A percentile compares a stretch with the other conserved stretches of the same genome.
Conservation (phyloP, 1,284 basidiomycete species). For the Trichosporon ovoides region DNA sequence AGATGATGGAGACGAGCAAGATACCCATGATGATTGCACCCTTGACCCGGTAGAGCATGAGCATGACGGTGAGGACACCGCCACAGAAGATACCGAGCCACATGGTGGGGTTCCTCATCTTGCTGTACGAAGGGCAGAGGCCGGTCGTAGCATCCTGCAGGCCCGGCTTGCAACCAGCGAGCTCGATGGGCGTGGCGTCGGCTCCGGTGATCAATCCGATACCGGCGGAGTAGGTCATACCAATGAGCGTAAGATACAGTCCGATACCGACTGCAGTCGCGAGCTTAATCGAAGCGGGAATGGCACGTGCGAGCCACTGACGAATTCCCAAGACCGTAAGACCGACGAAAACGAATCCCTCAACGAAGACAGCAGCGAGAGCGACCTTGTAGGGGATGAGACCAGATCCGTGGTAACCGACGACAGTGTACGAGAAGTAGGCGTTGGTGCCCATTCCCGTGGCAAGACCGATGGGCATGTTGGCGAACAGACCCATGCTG, state of each 20-base stretch:
- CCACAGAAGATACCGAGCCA: slow-evolving; percentile 87
- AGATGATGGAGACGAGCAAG: slow-evolving; percentile 74
- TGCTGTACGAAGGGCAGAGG: slow-evolving; percentile 63
- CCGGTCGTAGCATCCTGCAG: slow-evolving; percentile 38
- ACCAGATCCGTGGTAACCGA: slow-evolving; percentile 67
- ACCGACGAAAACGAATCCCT: slow-evolving; percentile 80
- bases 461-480: slow-evolving; percentile 47
- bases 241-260: slow-evolving; percentile 58
- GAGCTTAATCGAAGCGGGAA: slow-evolving; percentile 79
- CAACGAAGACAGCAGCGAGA: slow-evolving; percentile 79
- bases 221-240: slow-evolving; percentile 57
- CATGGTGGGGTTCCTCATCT: slow-evolving; percentile 23
- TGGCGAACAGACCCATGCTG: slow-evolving; percentile 40
- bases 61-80: slow-evolving; percentile 70
- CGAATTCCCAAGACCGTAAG: slow-evolving; percentile 78
- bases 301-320: slow-evolving; percentile 81
- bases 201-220: slow-evolving; percentile 72
- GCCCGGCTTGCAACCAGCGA: slow-evolving; percentile 66
- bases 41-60: slow-evolving; percentile 80
- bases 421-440: slow-evolving; percentile 85
- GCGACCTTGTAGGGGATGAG: slow-evolving; percentile 73
- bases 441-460: slow-evolving; percentile 76
- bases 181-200: slow-evolving; percentile 64
- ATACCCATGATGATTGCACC: slow-evolving; percentile 56
- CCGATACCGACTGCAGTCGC: slow-evolving; percentile 83